These are phyloP conservation scores for Letharia lupina DNA, from an alignment of 495 filamentous ascomycete genomes.

Conservation along the genomic window DNA sequence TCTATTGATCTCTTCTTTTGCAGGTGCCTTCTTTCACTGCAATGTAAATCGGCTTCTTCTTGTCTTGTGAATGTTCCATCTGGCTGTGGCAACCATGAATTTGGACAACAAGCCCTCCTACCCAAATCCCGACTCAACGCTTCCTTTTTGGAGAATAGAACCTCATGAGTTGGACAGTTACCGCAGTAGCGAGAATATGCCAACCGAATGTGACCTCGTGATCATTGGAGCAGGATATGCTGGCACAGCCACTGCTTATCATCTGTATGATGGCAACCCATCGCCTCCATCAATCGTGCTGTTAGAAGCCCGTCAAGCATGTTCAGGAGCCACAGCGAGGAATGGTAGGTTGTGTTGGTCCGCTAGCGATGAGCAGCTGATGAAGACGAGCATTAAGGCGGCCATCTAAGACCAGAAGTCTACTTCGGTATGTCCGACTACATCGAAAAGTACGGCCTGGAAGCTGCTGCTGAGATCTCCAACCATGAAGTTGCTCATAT, in stretches of 20 bases:
- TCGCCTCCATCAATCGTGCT: not conserved
- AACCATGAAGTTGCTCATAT: not conserved
- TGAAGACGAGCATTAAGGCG: not conserved
- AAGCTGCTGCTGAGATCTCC: conserved; percentile 5
- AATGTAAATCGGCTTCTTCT: no score
- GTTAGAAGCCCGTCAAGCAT: conserved; percentile 1
- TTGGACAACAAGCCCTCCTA: not conserved
- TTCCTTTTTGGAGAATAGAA: conserved; percentile 2
- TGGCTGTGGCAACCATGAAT: not conserved
- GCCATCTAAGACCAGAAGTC: not conserved
- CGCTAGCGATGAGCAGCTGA: not conserved
- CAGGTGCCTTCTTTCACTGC: no score
- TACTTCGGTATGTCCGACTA: not conserved
- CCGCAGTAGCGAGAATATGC: not conserved
- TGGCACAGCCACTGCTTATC: not conserved
- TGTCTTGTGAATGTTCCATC: no score
- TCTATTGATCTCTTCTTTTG: no score
- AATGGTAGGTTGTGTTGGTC: not conserved
- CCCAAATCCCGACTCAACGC: not conserved
- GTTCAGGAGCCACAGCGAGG: conserved; percentile 7
- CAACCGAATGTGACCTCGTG: not conserved
- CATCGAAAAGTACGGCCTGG: not conserved
- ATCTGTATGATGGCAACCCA: not conserved
- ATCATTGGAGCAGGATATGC: conserved; percentile 3
- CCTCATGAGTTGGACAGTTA: not conserved